phyloP scores from a whole-genome alignment of 768 basidiomycete genomes.

The Termitomyces sp. region DNA sequence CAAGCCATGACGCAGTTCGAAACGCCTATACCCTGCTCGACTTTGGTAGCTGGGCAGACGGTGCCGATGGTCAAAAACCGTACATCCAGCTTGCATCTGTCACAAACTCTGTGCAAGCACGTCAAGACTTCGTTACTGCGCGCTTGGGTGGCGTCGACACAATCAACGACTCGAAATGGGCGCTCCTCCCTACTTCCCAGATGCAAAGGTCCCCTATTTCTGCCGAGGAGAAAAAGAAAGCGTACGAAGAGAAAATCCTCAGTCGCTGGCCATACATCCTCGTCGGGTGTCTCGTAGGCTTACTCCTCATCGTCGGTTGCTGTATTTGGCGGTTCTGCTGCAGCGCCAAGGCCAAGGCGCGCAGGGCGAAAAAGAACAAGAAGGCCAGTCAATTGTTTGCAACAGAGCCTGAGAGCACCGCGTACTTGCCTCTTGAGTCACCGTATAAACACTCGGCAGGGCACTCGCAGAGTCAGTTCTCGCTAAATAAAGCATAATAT shows the following conservation, averaged over 20 bases:
- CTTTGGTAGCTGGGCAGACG: conserved; percentile 66
- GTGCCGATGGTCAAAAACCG: conserved; percentile 46
- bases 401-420: conserved; percentile 23
- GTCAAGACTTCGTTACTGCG: conserved; percentile 61
- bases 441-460: conserved; percentile 6
- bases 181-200: conserved; percentile 58
- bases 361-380: conserved; percentile 24
- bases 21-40: conserved; percentile 72
- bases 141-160: conserved; percentile 62
- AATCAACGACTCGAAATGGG: conserved; percentile 49
- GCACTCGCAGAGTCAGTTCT: conserved; percentile 15
- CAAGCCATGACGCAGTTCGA: conserved; percentile 48
- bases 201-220: conserved; percentile 62
- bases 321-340: conserved; percentile 65
- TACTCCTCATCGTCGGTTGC: conserved; percentile 42
- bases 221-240: conserved; percentile 63
- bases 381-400: conserved; percentile 18
- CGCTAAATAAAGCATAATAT: conserved; percentile 9
- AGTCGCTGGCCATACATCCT: conserved; percentile 77
- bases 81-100: conserved; percentile 69
- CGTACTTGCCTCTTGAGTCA: conserved; percentile 29
- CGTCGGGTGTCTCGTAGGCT: conserved; percentile 51
- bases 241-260: conserved; percentile 58
- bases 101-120: conserved; percentile 49
- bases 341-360: conserved; percentile 19